A percentile compares a stretch with the other conserved stretches of the same genome.
Evolutionary conservation across 192 early-diverging fungal species (phyloP).

Genomic region (Rhizophagus prolifer): DNA sequence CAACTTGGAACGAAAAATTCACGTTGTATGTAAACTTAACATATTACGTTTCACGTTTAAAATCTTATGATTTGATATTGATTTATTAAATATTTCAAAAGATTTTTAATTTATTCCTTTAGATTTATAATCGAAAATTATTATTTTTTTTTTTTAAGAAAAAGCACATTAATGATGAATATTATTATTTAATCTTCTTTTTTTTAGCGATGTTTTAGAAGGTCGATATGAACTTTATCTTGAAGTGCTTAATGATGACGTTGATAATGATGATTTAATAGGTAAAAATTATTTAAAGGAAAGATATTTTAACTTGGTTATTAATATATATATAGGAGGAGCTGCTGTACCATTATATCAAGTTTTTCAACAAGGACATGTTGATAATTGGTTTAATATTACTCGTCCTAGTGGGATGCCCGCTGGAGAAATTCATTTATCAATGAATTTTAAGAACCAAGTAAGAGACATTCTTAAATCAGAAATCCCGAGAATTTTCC

Average conservation of each 20-base stretch:
- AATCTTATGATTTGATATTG: too few species aligned
- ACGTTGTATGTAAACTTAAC: background rate
- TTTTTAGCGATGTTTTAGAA: constrained; percentile 8
- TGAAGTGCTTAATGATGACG: constrained; percentile 8
- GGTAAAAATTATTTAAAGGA: background rate
- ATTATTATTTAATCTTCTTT: too few species aligned
- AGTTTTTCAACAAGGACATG: background rate
- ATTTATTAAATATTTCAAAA: too few species aligned
- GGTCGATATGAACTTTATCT: constrained; percentile 11
- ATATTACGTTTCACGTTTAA: too few species aligned
- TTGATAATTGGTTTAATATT: constrained; percentile 16
- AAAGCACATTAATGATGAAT: too few species aligned
- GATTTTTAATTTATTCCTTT: too few species aligned
- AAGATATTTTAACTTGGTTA: too few species aligned
- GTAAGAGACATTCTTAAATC: background rate
- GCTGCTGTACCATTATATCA: background rate
- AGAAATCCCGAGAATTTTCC: background rate
- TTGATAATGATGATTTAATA: background rate
- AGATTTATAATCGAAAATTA: too few species aligned
- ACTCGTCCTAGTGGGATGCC: background rate
- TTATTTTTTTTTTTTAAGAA: too few species aligned
- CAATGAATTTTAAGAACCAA: background rate
- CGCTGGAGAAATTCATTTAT: constrained; percentile 17
- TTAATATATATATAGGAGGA: background rate
- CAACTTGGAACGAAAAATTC: constrained; percentile 4